Evolutionary conservation across 1,284 basidiomycete genomes (phyloP), one percentile per base, ranked within the genome.

Genomic region (Cutaneotrichosporon cavernicola): DNA sequence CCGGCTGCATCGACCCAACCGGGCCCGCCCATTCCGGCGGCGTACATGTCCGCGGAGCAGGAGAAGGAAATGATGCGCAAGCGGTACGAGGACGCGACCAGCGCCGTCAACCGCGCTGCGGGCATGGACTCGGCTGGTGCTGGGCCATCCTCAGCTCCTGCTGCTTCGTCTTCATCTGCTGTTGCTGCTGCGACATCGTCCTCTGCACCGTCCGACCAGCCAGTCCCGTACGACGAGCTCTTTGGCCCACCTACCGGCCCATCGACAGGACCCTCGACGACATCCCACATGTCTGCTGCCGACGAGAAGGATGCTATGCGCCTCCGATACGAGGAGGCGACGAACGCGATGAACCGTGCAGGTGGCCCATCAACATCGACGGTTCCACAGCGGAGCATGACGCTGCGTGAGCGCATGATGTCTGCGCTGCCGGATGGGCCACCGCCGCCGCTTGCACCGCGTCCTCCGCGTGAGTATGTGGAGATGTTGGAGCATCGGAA

Each of bases 391-490:
- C 50, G 50, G 10, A 6, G 26, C 26, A 32, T 52, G 50, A 52
- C 50, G 50, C 59, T 6, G 11, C 43, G 52, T 5, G 43, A 47
- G 11, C 52, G 32, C 49, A 52, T 49, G 49, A 43, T 43, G 58
- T 60, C 60, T 26, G 16, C 34, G 10, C 18, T 65, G 30, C 56
- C 68, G 5, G 69, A 61, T 31, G 73, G 63, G 6, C 71, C 74
- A 31, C 76, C 78, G 22, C 77, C 78, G 57, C 77, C 76, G 16
- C 68, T 80, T 58, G 73, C 78, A 13, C 63, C 72, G 10, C 69
- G 73, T 50, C 78, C 78, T 53, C 77, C 77, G 22, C 62, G 56
- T 36, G 78, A 80, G 46, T 80, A 80, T 62, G 73, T 76, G 52
- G 68, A 70, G 21, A 65, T 49, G 26, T 22, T 52, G 1, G 10